Percentiles rank a stretch among this genome's conserved stretches.
Evolutionary conservation across 805 yeast genomes (phyloP).

Genomic region (Kodamaea kaohsiungensis): DNA sequence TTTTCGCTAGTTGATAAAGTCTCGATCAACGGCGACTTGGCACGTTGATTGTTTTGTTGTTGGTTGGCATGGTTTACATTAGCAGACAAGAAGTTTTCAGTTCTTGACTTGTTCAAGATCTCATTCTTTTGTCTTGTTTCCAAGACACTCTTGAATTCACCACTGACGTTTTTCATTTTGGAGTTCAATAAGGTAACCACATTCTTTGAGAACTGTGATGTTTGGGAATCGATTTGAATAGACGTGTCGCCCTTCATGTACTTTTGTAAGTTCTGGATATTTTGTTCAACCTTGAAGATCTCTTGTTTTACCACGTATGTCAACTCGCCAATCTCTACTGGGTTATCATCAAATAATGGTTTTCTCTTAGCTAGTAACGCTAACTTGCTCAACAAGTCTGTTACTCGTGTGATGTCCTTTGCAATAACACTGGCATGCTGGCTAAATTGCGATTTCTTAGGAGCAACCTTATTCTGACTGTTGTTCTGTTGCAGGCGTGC

Average conservation of each 20-base stretch:
- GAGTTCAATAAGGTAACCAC: constrained; percentile 86
- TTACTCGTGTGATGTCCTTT: constrained; percentile 82
- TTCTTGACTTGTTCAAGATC: constrained; percentile 73
- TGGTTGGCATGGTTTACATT: constrained; percentile 26
- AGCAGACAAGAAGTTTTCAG: constrained; percentile 76
- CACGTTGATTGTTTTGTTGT: constrained; percentile 5
- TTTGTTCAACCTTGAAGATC: constrained; percentile 75
- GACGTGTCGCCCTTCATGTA: constrained; percentile 48
- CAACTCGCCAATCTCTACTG: constrained; percentile 88
- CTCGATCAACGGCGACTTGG: constrained; percentile 7
- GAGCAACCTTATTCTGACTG: constrained; percentile 15
- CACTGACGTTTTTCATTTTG: constrained; percentile 87
- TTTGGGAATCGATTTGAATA: constrained; percentile 55
- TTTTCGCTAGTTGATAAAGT: constrained; percentile 35
- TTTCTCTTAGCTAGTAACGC: constrained; percentile 86
- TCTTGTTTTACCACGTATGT: constrained; percentile 88
- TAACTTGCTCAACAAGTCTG: constrained; percentile 74
- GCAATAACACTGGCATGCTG: constrained; percentile 82
- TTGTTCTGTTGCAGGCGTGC: constrained; percentile 3
- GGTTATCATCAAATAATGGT: constrained; percentile 90
- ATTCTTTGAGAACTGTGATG: constrained; percentile 74
- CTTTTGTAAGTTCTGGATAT: constrained; percentile 60
- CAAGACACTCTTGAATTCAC: constrained; percentile 86
- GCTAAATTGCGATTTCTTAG: constrained; percentile 38
- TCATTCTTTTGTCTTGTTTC: constrained; percentile 86